phyloP scores from a whole-genome alignment of 2,329 filamentous ascomycete species.

The Pyricularia grisea region DNA sequence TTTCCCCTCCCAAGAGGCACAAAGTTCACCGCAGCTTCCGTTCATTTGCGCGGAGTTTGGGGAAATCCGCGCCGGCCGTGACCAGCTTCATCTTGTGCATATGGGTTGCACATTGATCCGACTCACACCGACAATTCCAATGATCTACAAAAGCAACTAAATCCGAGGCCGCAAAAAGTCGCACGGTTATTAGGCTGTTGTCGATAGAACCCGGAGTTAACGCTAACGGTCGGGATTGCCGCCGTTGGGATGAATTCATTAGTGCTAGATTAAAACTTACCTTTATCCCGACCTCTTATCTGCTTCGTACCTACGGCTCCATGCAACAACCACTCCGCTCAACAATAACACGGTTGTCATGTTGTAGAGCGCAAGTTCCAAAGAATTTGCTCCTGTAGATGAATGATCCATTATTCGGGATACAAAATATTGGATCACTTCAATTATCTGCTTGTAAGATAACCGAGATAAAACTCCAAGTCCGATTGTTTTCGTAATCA shows the following conservation, averaged over 20 bases:
- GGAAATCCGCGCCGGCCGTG: neutral
- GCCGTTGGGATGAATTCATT: too few species aligned
- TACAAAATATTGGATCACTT: neutral
- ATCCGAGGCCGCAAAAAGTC: neutral
- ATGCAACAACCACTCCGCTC: neutral
- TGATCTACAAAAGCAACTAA: neutral
- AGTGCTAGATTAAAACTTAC: too few species aligned
- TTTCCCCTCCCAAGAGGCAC: neutral
- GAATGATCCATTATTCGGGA: too few species aligned
- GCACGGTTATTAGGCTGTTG: neutral
- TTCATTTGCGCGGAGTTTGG: neutral
- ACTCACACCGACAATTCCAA: neutral
- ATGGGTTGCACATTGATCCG: neutral
- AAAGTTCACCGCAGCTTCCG: too few species aligned
- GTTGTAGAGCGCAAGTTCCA: neutral
- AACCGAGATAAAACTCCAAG: neutral
- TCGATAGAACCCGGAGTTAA: neutral
- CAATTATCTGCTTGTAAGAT: neutral
- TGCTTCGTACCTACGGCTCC: neutral
- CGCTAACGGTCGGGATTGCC: neutral
- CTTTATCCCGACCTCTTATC: too few species aligned
- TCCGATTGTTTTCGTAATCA: neutral
- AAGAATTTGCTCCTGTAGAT: too few species aligned
- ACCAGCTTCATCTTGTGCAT: neutral
- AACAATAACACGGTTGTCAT: too few species aligned